Percentiles rank a stretch among this genome's conserved stretches.
Evolutionary conservation across 148 eudicot species (phyloP).

Genomic region (Rhododendron williamsianum): DNA sequence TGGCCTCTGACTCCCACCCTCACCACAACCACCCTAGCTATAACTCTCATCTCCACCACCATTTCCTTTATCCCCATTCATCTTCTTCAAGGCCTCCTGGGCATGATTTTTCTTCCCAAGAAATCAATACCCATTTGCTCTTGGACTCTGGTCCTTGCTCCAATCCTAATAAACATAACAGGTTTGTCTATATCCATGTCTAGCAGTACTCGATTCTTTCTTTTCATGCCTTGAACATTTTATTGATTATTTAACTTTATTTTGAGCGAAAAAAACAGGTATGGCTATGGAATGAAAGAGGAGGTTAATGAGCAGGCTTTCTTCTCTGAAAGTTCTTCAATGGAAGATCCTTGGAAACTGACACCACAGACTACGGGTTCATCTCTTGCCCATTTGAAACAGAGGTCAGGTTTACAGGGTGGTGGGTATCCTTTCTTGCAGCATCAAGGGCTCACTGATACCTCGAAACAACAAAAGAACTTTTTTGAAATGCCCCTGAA

Average conservation of each 20-base stretch:
- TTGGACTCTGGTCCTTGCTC: slow-evolving; percentile 24
- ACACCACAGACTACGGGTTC: slow-evolving; percentile 26
- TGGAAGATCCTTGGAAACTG: slow-evolving; percentile 32
- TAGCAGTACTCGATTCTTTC: neutral
- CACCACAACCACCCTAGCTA: slow-evolving; percentile 15
- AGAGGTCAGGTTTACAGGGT: slow-evolving; percentile 12
- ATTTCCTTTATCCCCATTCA: slow-evolving; percentile 35
- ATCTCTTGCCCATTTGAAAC: slow-evolving; percentile 18
- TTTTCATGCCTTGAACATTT: neutral
- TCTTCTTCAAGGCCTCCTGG: slow-evolving; percentile 33
- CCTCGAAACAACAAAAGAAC: slow-evolving; percentile 11
- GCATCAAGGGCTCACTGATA: slow-evolving; percentile 13
- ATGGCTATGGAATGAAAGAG: slow-evolving; percentile 28
- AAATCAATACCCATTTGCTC: slow-evolving; percentile 19
- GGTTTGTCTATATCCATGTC: slow-evolving; percentile 18
- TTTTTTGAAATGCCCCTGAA: slow-evolving; percentile 9
- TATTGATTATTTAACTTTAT: neutral
- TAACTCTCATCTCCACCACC: slow-evolving; percentile 14
- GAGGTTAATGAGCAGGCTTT: slow-evolving; percentile 30
- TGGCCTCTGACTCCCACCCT: slow-evolving; percentile 15
- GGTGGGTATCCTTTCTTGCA: slow-evolving; percentile 24
- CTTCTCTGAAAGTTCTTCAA: slow-evolving; percentile 23
- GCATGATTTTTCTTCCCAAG: slow-evolving; percentile 29
- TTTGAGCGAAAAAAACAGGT: slow-evolving; percentile 8
- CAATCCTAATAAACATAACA: slow-evolving; percentile 22